Evolutionary conservation across 148 eudicot species (phyloP).

Genomic region (Simmondsia chinensis): DNA sequence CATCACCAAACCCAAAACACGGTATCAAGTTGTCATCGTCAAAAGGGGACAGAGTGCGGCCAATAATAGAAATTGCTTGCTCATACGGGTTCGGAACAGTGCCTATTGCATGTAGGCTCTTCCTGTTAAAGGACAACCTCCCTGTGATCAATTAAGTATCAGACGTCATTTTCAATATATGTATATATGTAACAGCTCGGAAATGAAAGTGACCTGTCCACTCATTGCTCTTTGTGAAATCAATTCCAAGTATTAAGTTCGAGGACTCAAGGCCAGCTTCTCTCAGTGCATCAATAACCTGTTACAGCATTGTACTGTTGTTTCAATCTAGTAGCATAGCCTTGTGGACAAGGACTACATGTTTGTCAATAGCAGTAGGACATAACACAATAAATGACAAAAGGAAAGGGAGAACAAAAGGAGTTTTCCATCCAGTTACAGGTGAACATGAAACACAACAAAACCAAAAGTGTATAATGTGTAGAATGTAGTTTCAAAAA

Average conservation of each 20-base stretch:
- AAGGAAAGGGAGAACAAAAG: no score
- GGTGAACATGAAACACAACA: no score
- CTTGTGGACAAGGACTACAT: no score
- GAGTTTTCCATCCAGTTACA: no score
- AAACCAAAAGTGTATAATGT: no score
- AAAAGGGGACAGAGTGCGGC: slow-evolving; percentile 68
- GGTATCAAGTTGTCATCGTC: slow-evolving; percentile 85
- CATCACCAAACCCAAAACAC: slow-evolving; percentile 87
- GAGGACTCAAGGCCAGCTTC: slow-evolving; percentile 95
- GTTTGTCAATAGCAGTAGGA: no score
- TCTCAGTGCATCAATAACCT: slow-evolving; percentile 64
- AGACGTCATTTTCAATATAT: no score
- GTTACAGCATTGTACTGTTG: slow-evolving; percentile 3
- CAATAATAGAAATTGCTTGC: slow-evolving; percentile 82
- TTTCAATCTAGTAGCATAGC: no score
- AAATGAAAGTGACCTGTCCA: slow-evolving; percentile 49
- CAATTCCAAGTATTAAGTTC: slow-evolving; percentile 73
- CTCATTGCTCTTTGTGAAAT: slow-evolving; percentile 64
- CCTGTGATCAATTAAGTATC: slow-evolving; percentile 25
- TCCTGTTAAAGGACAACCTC: slow-evolving; percentile 53
- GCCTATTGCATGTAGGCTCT: slow-evolving; percentile 63
- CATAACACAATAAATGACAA: no score
- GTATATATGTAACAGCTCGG: no score
- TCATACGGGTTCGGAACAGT: slow-evolving; percentile 57
- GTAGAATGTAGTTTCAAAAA: no score